Evolutionary conservation across 2,329 filamentous ascomycete genomes (phyloP).

Genomic region (Phaeosphaeriaceae sp.): DNA sequence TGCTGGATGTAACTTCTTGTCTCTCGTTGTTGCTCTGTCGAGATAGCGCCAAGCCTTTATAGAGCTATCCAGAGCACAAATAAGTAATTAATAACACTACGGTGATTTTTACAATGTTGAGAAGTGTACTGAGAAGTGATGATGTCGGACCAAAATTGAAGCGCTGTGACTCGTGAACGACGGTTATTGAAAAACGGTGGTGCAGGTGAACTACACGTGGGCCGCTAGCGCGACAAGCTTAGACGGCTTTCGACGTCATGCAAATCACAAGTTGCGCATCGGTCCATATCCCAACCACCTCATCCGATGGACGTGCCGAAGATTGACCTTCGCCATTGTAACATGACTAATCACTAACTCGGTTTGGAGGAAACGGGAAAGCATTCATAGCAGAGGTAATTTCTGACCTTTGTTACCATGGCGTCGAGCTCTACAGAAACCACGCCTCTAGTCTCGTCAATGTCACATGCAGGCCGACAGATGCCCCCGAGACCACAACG

Average conservation of each 20-base stretch:
- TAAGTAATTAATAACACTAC: too few species aligned
- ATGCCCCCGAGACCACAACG: conserved; percentile 55
- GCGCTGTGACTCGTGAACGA: too few species aligned
- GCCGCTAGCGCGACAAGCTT: conserved; percentile 8
- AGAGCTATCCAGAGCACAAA: too few species aligned
- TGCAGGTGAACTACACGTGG: conserved; percentile 3
- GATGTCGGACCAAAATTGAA: too few species aligned
- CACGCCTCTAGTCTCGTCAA: conserved; percentile 46
- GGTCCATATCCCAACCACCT: not conserved
- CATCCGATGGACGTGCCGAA: conserved; percentile 1
- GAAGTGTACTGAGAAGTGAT: too few species aligned
- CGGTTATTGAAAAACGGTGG: conserved; percentile 1
- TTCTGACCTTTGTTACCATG: conserved; percentile 27
- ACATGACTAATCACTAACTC: conserved; percentile 3
- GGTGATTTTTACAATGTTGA: too few species aligned
- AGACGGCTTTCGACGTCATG: conserved; percentile 11
- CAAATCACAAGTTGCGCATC: conserved; percentile 1
- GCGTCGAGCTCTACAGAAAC: conserved; percentile 46
- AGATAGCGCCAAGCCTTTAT: too few species aligned
- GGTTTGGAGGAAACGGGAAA: conserved; percentile 3
- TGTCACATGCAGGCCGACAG: conserved; percentile 30
- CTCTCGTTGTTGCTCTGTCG: not conserved
- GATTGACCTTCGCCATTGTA: not conserved
- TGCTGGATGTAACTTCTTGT: not conserved
- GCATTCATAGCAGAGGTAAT: not conserved